phyloP scores from a whole-genome alignment of 2,329 filamentous ascomycete species.

The Polychaeton citri region DNA sequence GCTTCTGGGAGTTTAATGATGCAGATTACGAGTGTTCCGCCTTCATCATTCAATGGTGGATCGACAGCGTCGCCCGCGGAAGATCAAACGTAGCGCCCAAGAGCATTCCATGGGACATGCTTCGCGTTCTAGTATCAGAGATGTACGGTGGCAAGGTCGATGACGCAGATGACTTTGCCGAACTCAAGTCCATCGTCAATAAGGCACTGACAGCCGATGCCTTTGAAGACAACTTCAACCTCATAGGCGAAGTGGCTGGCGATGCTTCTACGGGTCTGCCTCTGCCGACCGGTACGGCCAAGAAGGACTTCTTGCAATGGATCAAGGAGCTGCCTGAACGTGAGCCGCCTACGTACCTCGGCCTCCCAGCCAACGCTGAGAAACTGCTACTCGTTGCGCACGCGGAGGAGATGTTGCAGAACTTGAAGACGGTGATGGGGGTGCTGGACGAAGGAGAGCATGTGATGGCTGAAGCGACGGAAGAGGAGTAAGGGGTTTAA shows the following conservation, averaged over 20 bases:
- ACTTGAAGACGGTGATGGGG: slow-evolving; percentile 72
- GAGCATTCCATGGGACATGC: slow-evolving; percentile 94
- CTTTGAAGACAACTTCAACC: slow-evolving; percentile 83
- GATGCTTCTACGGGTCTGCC: slow-evolving; percentile 38
- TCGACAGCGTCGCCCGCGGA: slow-evolving; percentile 67
- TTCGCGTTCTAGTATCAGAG: slow-evolving; percentile 77
- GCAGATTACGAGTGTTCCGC: slow-evolving; percentile 97
- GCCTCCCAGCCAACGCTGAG: slow-evolving; percentile 88
- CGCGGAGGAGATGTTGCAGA: slow-evolving; percentile 69
- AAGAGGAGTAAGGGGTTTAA: too few relatives aligned
- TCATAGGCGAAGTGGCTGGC: slow-evolving; percentile 52
- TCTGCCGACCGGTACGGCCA: slow-evolving; percentile 66
- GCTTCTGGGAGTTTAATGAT: slow-evolving; percentile 99
- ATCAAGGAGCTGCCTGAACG: slow-evolving; percentile 84
- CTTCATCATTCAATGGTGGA: slow-evolving; percentile 91
- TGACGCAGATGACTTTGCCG: slow-evolving; percentile 67
- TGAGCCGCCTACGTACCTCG: slow-evolving; percentile 90
- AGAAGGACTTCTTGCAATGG: slow-evolving; percentile 82
- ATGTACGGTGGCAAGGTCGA: slow-evolving; percentile 98
- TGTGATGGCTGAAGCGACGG: slow-evolving; percentile 43
- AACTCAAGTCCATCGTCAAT: slow-evolving; percentile 60
- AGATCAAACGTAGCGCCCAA: slow-evolving; percentile 86
- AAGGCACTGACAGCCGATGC: slow-evolving; percentile 73
- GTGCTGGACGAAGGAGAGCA: slow-evolving; percentile 91
- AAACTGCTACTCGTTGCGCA: slow-evolving; percentile 84